phyloP scores from a whole-genome alignment of 2,329 filamentous ascomycete species.

The Beauveria sp. region DNA sequence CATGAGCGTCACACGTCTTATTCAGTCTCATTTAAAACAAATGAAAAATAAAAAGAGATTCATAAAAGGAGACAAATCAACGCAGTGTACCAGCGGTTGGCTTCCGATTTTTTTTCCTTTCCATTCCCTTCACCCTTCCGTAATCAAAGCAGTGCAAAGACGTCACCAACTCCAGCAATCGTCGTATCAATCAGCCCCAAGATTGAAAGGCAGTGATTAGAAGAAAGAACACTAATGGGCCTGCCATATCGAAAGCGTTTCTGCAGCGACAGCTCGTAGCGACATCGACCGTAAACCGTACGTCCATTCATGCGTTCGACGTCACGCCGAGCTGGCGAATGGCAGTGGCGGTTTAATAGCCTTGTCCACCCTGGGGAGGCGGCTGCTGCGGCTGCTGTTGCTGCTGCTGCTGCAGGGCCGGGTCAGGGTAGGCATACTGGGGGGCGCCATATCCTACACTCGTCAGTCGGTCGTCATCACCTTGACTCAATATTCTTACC shows the following conservation, averaged over 20 bases:
- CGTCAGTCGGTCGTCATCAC: conserved; percentile 5
- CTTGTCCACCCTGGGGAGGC: conserved; percentile 25
- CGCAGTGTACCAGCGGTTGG: not conserved
- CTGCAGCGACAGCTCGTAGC: not conserved
- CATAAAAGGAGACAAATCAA: conserved; percentile 9
- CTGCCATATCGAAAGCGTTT: conserved; percentile 3
- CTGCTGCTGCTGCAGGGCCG: conserved; percentile 31
- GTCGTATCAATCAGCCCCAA: conserved; percentile 3
- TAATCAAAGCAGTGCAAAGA: conserved; percentile 3
- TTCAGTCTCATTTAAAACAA: conserved; percentile 8
- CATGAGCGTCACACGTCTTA: not conserved
- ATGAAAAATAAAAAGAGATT: conserved; percentile 2
- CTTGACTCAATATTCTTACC: conserved; percentile 23
- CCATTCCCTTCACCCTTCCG: not conserved
- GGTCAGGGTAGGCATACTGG: conserved; percentile 41
- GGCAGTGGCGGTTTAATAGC: conserved; percentile 30
- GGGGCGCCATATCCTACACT: conserved; percentile 29
- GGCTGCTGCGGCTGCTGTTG: conserved; percentile 23
- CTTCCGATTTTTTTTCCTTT: not conserved
- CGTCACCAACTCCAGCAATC: conserved; percentile 7
- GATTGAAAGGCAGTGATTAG: not conserved
- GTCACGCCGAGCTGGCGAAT: not conserved
- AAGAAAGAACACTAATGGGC: not conserved
- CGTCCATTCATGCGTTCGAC: not conserved
- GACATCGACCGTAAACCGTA: not conserved